These are phyloP conservation scores for Annona squamosa DNA, from an alignment of 164 flowering plant species.

Conservation along the genomic window DNA sequence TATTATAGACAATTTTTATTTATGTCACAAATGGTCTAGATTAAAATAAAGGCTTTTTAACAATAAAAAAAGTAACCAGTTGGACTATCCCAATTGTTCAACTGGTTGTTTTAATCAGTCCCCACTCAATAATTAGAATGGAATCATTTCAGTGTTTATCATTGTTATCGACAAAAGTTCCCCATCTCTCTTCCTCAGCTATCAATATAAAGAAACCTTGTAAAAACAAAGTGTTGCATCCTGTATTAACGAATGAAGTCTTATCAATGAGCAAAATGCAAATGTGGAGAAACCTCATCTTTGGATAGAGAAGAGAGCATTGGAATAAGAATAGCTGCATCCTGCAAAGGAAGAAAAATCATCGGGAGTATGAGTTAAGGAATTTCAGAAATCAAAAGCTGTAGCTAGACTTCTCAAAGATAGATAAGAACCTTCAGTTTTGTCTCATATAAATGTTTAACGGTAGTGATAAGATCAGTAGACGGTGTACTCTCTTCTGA, in stretches of 20 bases:
- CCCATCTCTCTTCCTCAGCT: too few species aligned
- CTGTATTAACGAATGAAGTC: not conserved
- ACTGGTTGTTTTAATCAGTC: too few species aligned
- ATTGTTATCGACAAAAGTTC: too few species aligned
- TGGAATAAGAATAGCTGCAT: conserved; percentile 89
- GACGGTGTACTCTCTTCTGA: conserved; percentile 75
- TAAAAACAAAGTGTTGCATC: too few species aligned
- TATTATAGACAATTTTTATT: too few species aligned
- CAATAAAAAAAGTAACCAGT: too few species aligned
- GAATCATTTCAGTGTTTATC: too few species aligned
- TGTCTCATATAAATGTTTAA: conserved; percentile 85
- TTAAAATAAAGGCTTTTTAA: too few species aligned
- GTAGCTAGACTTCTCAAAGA: conserved; percentile 4
- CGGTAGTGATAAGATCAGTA: conserved; percentile 65
- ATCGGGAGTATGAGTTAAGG: conserved; percentile 1
- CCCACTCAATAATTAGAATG: too few species aligned
- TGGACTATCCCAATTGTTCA: too few species aligned
- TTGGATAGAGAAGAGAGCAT: conserved; percentile 79
- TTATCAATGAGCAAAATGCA: not conserved
- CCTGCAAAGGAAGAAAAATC: conserved; percentile 47
- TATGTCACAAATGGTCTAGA: too few species aligned
- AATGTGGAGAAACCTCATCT: conserved; percentile 54
- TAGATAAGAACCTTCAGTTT: conserved; percentile 63
- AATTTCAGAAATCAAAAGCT: not conserved
- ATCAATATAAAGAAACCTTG: too few species aligned